A percentile compares a stretch with the other conserved stretches of the same genome.
Evolutionary conservation across 352 stramenopile genomes (phyloP).

Genomic region (Phytopythium litorale): DNA sequence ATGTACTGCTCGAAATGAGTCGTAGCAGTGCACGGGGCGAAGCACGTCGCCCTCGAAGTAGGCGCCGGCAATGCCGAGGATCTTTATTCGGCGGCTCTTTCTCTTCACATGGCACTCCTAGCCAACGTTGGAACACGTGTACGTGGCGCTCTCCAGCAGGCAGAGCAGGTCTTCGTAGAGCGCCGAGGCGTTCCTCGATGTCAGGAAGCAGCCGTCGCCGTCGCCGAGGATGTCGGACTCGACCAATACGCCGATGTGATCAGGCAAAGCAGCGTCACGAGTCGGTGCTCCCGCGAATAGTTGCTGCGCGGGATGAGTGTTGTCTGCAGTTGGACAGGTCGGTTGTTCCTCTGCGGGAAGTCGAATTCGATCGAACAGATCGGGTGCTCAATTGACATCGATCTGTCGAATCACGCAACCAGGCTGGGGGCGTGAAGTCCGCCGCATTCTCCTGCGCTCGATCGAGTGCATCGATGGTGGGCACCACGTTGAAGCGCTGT

Average conservation of each 20-base stretch:
- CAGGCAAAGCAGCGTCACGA: slow-evolving; percentile 84
- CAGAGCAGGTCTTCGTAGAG: slow-evolving; percentile 91
- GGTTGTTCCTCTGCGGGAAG: too few relatives aligned
- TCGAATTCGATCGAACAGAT: too few relatives aligned
- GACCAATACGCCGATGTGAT: slow-evolving; percentile 74
- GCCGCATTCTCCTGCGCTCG: too few relatives aligned
- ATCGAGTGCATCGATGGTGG: too few relatives aligned
- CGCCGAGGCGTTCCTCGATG: slow-evolving; percentile 36
- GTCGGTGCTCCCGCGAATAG: slow-evolving; percentile 72
- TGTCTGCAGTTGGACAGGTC: too few relatives aligned
- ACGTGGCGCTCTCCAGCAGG: slow-evolving; percentile 89
- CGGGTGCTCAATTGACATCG: too few relatives aligned
- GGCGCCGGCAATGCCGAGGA: slow-evolving; percentile 91
- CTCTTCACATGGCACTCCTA: slow-evolving; percentile 87
- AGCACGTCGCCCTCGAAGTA: slow-evolving; percentile 76
- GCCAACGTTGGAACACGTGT: slow-evolving; percentile 91
- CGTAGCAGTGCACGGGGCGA: too few relatives aligned
- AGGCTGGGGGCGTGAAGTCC: too few relatives aligned
- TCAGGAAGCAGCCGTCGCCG: slow-evolving; percentile 16
- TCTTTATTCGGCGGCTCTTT: slow-evolving; percentile 85
- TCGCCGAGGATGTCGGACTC: slow-evolving; percentile 79
- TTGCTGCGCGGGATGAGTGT: too few relatives aligned
- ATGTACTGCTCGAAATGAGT: too few relatives aligned
- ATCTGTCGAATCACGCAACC: too few relatives aligned
- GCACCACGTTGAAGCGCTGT: too few relatives aligned